Evolutionary conservation across 2,329 filamentous ascomycete species (phyloP), one percentile per base, ranked within the genome.

Genomic region (Fusarium abutilonis): DNA sequence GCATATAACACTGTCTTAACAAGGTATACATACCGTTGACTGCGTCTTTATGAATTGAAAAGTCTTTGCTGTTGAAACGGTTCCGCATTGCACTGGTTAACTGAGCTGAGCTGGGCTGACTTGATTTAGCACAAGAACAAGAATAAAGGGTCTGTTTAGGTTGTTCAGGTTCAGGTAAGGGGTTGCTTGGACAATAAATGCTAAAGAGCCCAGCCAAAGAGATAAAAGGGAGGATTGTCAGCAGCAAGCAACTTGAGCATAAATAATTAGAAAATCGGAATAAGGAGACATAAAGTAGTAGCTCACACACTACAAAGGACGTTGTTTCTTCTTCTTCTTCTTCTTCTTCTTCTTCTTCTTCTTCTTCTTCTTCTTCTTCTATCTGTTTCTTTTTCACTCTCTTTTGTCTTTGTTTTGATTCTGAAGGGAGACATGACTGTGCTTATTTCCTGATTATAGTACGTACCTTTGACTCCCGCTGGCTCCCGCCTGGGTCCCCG

Each of bases 1-100:
- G 45, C 54, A 63, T 51, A 32, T 38, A 60, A 29, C 28, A 43
- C 35, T 28, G 11, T 26, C 13, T 43, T 15, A 39, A 8, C 43
- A 47, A n/a, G 6, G 26, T 15, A 21, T 40, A 62, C 66, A 45
- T 69, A 70, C 68, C 66, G 56, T 63, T 69, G 42, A 55, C 43
- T 43, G 57, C 45, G 69, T 75, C 75, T 50, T 71, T 74, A 53
- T 75, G 75, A 50, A 76, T 75, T 46, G 72, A 56, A 63, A 78
- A 76, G 41, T 72, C 70, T 52, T 71, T 74, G 47, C 72, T 74
- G 43, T 71, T 68, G 31, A 76, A 64, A 41, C 72, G 70, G 56
- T 72, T 73, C 64, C 71, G 69, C 72, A 76, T 77, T 41, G 58
- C 58, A 68, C 42, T 48, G 46, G 46, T 41, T 62, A 21, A 31